Evolutionary conservation across 768 basidiomycete genomes (phyloP).

Genomic region (Boletus pseudo-olivaceus): DNA sequence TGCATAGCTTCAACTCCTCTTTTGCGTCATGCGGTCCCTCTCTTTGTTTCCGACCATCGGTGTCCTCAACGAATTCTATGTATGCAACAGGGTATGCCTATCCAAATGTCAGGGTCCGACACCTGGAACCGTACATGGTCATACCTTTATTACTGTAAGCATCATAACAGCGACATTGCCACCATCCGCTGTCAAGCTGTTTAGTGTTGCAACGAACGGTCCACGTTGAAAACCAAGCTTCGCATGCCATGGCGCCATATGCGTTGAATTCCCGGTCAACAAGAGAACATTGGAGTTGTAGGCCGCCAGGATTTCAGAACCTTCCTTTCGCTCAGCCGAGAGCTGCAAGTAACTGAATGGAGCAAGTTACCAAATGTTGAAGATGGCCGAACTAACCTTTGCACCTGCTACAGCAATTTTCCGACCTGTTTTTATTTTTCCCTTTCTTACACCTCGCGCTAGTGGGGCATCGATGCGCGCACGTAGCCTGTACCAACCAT

Average conservation of each 20-base stretch:
- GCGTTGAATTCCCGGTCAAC: conserved; percentile 81
- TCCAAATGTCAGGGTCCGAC: neutral
- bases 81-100: conserved; percentile 76
- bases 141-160: conserved; percentile 64
- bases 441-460: conserved; percentile 61
- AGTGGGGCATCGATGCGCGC: conserved; percentile 75
- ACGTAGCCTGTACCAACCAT: conserved; percentile 92
- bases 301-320: conserved; percentile 78
- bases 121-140: neutral
- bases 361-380: neutral
- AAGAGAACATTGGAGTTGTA: conserved; percentile 62
- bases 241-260: conserved; percentile 83
- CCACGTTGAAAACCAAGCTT: conserved; percentile 74
- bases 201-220: conserved; percentile 71
- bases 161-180: conserved; percentile 75
- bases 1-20: conserved; percentile 60
- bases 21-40: conserved; percentile 64
- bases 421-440: conserved; percentile 68
- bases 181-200: conserved; percentile 78
- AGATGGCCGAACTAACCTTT: conserved; percentile 47
- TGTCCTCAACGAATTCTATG: conserved; percentile 59
- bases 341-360: conserved; percentile 42
- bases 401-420: conserved; percentile 83
- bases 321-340: conserved; percentile 67
- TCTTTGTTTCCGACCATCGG: conserved; percentile 45